These are phyloP conservation scores for Geotrichum phurueaensis DNA, from an alignment of 1,139 yeast species.

Conservation along the genomic window DNA sequence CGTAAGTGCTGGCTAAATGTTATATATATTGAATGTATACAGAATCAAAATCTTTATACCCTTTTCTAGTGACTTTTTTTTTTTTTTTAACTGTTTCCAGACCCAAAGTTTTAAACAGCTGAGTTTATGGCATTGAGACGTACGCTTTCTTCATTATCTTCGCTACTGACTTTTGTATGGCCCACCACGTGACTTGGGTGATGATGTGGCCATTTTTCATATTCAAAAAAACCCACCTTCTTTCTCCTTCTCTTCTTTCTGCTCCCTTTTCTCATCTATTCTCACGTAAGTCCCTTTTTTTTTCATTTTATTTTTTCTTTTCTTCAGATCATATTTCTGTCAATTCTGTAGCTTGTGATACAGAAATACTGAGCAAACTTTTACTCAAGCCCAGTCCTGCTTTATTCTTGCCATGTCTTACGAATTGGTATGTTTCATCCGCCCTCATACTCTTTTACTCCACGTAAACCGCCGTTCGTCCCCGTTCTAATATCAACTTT, in stretches of 20 bases:
- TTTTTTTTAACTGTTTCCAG: no score
- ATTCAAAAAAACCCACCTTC: neutral
- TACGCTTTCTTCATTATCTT: no score
- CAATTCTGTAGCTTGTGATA: neutral
- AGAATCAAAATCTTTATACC: no score
- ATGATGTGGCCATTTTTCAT: slow-evolving; percentile 5
- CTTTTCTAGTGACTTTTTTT: no score
- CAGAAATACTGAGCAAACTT: neutral
- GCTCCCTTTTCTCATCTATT: neutral
- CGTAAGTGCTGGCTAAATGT: no score
- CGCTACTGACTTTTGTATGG: neutral
- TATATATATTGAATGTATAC: no score
- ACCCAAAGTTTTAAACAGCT: no score
- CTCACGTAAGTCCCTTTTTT: neutral
- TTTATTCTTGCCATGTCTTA: neutral
- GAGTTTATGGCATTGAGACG: no score
- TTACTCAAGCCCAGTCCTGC: neutral
- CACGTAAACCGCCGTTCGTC: neutral
- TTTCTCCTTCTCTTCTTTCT: neutral
- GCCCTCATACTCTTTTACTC: neutral
- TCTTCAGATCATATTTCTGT: neutral
- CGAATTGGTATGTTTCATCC: neutral
- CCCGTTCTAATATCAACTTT: neutral
- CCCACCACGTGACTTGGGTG: neutral
- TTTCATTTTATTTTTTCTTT: neutral